These are phyloP conservation scores for Aaosphaeria pasadenensis DNA, from an alignment of 2,329 filamentous ascomycete species.

Conservation along the genomic window DNA sequence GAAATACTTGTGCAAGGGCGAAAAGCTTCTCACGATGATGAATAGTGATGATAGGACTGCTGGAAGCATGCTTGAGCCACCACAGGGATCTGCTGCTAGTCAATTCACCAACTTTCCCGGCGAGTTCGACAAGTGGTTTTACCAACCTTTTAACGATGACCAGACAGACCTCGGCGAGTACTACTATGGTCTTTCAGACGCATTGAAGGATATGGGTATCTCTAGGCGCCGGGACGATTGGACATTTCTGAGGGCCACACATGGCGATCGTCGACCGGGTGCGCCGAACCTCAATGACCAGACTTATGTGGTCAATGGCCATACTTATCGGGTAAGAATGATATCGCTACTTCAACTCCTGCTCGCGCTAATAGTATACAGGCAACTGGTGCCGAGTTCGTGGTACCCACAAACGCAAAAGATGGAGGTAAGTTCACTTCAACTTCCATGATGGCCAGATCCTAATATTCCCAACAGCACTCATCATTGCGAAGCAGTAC, in stretches of 20 bases:
- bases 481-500: background rate
- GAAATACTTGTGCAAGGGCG: background rate
- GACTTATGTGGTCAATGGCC: background rate
- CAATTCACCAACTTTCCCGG: background rate
- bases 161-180: background rate
- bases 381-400: background rate
- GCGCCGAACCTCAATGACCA: background rate
- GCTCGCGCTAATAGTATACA: background rate
- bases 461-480: background rate
- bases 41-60: background rate
- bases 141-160: too few species aligned
- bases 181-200: background rate
- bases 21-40: background rate
- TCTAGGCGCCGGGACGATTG: background rate
- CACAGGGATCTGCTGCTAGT: background rate
- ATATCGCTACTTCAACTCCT: too few species aligned
- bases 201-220: background rate
- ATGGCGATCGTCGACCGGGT: background rate
- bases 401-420: background rate
- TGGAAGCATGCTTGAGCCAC: background rate
- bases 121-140: background rate
- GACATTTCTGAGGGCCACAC: background rate
- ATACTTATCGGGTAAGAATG: background rate
- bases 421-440: background rate
- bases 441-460: background rate